A percentile compares a stretch with the other conserved stretches of the same genome.
Evolutionary conservation across 148 eudicot genomes (phyloP).

Genomic region (Heliamphora exappendiculata): DNA sequence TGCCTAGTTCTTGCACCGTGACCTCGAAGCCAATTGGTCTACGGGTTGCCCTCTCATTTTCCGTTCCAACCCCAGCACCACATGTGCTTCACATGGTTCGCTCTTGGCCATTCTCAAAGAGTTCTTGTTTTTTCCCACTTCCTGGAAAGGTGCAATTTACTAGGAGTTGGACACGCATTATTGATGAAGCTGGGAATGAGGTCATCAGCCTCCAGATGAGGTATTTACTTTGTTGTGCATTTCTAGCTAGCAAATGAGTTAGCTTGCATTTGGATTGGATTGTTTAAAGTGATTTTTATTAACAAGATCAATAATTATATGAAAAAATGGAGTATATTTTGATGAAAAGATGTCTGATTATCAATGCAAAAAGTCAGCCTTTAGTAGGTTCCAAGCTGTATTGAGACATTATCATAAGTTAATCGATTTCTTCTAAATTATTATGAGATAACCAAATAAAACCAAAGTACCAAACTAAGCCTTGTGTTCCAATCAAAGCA

Average conservation of each 20-base stretch:
- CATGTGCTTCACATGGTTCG: slow-evolving; percentile 47
- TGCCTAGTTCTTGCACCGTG: slow-evolving; percentile 28
- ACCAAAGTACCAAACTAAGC: too few relatives aligned
- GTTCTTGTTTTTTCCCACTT: slow-evolving; percentile 52
- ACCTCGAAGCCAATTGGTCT: slow-evolving; percentile 47
- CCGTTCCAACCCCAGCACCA: slow-evolving; percentile 55
- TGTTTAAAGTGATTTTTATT: not conserved
- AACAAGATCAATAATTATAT: not conserved
- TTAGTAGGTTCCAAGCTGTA: not conserved
- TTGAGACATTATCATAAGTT: not conserved
- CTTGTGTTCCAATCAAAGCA: too few relatives aligned
- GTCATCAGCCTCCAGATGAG: slow-evolving; percentile 74
- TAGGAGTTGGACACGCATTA: slow-evolving; percentile 47
- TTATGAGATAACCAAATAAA: too few relatives aligned
- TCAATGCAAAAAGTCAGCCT: not conserved
- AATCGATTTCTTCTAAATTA: not conserved
- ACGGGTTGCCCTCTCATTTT: slow-evolving; percentile 66
- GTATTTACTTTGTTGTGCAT: slow-evolving; percentile 26
- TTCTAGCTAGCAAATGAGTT: not conserved
- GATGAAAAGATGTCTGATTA: not conserved
- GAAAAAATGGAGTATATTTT: not conserved
- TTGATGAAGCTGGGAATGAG: slow-evolving; percentile 61
- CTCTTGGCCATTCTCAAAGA: slow-evolving; percentile 36
- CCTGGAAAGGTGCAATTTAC: slow-evolving; percentile 35
- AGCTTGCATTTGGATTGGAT: slow-evolving; percentile 4